Evolutionary conservation across 2,329 filamentous ascomycete genomes (phyloP), one percentile per base, ranked within the genome.

Genomic region (Aspergillus ustus): DNA sequence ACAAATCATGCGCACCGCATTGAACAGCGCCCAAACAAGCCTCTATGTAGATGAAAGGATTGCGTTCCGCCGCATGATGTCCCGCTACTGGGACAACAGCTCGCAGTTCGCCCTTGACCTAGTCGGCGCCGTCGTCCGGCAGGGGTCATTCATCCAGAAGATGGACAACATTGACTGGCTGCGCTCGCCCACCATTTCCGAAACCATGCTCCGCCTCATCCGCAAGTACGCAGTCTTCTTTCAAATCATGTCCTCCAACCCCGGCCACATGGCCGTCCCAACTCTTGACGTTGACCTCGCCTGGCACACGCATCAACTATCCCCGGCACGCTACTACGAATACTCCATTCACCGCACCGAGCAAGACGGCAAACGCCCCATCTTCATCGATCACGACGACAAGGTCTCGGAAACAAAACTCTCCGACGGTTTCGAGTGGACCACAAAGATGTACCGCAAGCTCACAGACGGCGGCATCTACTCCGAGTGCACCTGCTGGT

Each of bases 381-480:
- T 83, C 52, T 91, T 92, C 70, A 84, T 94, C 67, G 88, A 93
- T 71, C 92, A 96, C 70, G 89, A 95, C 73, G 92, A 96, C 80
- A 94, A 94, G 76, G 87, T 96, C 22, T 87, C 89, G 52, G 89
- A 93, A 69, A 79, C 78, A 15, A 83, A 82, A 52, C 83, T 96
- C 7, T 85, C 85, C 49, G 79, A 81, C 1, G 81, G 83, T 5
- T 95, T 95, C 70, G 86, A 88, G 71, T 91, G 86, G 85, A 96
- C 92, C 0, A 86, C 84, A 70, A 89, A 88, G 67, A 78, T 75
- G 1, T 96, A 94, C 72, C 85, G 91, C 67, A 85, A 86, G 29
- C 75, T 79, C 15, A 93, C 85, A 66, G 77, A 80, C 68, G 80
- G 81, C 17, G 84, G 89, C 54, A 84, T 91, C 4, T 96, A 75